Evolutionary conservation across 2,329 filamentous ascomycete species (phyloP).

Genomic region (Pseudocercospora pini-densiflorae): DNA sequence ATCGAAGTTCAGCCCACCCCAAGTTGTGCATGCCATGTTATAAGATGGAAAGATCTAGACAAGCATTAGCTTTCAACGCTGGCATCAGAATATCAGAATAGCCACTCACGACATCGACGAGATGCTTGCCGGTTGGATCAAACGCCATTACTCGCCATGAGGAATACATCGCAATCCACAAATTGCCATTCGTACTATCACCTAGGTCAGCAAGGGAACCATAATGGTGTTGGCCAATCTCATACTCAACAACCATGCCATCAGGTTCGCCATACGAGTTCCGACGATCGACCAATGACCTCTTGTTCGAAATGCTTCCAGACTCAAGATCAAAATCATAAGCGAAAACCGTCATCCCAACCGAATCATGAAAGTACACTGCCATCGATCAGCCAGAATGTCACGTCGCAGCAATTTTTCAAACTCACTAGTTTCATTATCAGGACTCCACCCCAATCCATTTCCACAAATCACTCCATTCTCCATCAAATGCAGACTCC

Average conservation of each 20-base stretch:
- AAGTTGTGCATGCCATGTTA: slow-evolving; percentile 12
- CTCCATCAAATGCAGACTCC: slow-evolving; percentile 11
- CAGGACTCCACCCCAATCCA: slow-evolving; percentile 14
- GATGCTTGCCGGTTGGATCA: background rate
- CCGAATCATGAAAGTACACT: slow-evolving; percentile 16
- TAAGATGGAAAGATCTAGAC: slow-evolving; percentile 9
- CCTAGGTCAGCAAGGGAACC: background rate
- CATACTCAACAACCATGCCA: slow-evolving; percentile 12
- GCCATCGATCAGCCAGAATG: background rate
- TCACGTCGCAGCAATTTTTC: background rate
- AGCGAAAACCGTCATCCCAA: slow-evolving; percentile 9
- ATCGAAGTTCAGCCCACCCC: slow-evolving; percentile 11
- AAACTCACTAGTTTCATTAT: slow-evolving; percentile 7
- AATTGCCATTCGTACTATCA: slow-evolving; percentile 9
- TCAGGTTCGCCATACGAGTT: slow-evolving; percentile 14
- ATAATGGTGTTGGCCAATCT: background rate
- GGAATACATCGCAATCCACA: slow-evolving; percentile 15
- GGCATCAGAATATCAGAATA: background rate
- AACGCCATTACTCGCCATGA: slow-evolving; percentile 14
- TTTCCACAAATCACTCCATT: slow-evolving; percentile 12
- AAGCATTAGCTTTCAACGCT: background rate
- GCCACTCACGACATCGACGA: background rate
- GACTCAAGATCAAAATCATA: slow-evolving; percentile 16
- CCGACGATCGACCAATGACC: slow-evolving; percentile 6
- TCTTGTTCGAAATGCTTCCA: slow-evolving; percentile 11